Evolutionary conservation across 73 alveolate genomes (phyloP).

Genomic region (Paramecium primaurelia): DNA sequence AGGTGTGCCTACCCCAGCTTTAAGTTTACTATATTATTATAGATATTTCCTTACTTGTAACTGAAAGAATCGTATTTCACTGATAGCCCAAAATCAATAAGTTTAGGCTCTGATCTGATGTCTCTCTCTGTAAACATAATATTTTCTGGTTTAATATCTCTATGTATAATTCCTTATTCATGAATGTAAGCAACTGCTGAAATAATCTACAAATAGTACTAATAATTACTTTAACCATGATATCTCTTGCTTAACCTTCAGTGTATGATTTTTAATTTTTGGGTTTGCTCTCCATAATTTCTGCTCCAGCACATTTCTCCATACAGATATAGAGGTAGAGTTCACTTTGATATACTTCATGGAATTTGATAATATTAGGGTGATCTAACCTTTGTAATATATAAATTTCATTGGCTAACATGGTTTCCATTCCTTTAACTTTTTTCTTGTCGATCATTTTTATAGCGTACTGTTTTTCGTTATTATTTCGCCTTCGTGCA

Average conservation of each 20-base stretch:
- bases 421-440: background rate
- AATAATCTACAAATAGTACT: background rate
- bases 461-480: background rate
- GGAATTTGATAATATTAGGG: constrained; percentile 45
- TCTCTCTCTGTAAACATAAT: constrained; percentile 5
- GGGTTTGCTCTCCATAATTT: background rate
- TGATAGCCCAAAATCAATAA: constrained; percentile 1
- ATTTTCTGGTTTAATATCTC: constrained; percentile 51
- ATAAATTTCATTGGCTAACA: constrained; percentile 36
- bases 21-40: background rate
- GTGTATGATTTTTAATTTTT: background rate
- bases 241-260: background rate
- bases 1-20: constrained; percentile 42
- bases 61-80: background rate
- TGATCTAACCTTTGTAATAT: background rate
- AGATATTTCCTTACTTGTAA: background rate
- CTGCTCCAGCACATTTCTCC: constrained; percentile 13
- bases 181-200: constrained; percentile 53
- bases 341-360: constrained; percentile 20
- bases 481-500: background rate
- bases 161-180: constrained; percentile 11
- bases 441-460: constrained; percentile 8
- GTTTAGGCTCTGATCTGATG: background rate
- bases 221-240: background rate
- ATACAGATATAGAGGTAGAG: background rate